These are phyloP conservation scores for Quercus gilva DNA, from an alignment of 306 rosid genomes.

Conservation along the genomic window DNA sequence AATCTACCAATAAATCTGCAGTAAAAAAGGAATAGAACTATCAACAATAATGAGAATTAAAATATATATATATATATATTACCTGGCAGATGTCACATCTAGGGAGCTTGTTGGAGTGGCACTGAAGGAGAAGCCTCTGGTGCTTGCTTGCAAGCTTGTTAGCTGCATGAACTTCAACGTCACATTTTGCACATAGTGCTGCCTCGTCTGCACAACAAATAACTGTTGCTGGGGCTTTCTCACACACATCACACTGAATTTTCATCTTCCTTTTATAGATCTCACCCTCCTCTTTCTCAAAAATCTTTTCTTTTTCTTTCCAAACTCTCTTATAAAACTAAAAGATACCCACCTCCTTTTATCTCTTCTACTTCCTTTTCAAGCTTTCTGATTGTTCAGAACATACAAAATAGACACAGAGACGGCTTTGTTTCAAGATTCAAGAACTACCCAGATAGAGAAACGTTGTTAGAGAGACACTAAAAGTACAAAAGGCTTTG, in stretches of 20 bases:
- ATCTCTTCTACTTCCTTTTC: background rate
- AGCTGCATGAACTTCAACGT: slow-evolving; percentile 94
- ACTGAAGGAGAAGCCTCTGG: slow-evolving; percentile 88
- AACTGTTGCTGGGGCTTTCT: slow-evolving; percentile 88
- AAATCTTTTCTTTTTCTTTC: background rate
- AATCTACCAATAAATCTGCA: background rate
- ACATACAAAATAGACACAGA: background rate
- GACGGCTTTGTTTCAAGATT: background rate
- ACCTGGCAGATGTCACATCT: slow-evolving; percentile 95
- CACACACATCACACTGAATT: slow-evolving; percentile 98
- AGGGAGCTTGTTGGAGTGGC: slow-evolving; percentile 80
- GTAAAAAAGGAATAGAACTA: background rate
- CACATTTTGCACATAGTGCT: slow-evolving; percentile 88
- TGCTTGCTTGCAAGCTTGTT: slow-evolving; percentile 98
- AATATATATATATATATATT: no score
- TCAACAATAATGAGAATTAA: background rate
- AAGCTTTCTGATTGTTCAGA: background rate
- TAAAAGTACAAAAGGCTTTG: background rate
- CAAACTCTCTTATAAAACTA: background rate
- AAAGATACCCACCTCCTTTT: background rate
- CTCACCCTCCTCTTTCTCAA: background rate
- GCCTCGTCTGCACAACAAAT: slow-evolving; percentile 99
- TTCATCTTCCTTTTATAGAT: slow-evolving; percentile 45
- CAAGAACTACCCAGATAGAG: background rate
- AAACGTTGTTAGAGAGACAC: background rate